Base-by-base conservation (phyloP, 345 rosid genomes). In the Brassica juncea region DNA sequence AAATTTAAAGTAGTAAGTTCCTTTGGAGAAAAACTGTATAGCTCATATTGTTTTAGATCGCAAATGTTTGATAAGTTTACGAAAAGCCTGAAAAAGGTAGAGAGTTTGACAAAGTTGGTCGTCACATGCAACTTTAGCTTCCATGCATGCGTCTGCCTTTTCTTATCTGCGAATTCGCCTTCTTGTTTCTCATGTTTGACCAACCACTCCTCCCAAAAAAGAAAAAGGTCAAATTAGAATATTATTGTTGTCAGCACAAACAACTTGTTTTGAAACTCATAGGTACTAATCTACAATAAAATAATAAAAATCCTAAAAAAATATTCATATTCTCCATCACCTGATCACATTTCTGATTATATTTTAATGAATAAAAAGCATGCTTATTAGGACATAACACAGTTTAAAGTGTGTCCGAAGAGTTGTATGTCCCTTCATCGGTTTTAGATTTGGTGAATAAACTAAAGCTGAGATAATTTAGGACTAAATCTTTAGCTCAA, bases 101-200 rank as follows among this genome's bases (percentile, higher is more conserved):
- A 7, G 4, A 65, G 44, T 60, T 68, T 73, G 39, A 47, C 70
- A 59, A 79, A 79, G 82, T 25, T 79, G 58, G 74, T 61, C 78
- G 57, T 61, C 78, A 68, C 82, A 79, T 79, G 78, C 82, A 59
- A 73, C 74, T 79, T 58, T 42, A 62, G 55, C 73, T 78, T 71
- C 62, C 66, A 71, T 78, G 81, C 82, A 73, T 79, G 82, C 82
- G 74, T 78, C 54, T 60, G 8, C 65, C 65, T 11, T 60, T 27
- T 60, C 19, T 27, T 27, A 11, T 78, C 62, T 78, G 77, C 76
- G 55, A 63, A 72, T 19, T 66, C 67, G 68, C 77, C 68, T 79
- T 79, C 32, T 67, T 73, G 78, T 79, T 73, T 79, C 74, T 79
- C 82, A 79, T 73, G 82, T 79, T 79, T 79, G 82, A 79, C 82